These are phyloP conservation scores for Melanogaster broomeanus DNA, from an alignment of 768 basidiomycete genomes.

Conservation along the genomic window DNA sequence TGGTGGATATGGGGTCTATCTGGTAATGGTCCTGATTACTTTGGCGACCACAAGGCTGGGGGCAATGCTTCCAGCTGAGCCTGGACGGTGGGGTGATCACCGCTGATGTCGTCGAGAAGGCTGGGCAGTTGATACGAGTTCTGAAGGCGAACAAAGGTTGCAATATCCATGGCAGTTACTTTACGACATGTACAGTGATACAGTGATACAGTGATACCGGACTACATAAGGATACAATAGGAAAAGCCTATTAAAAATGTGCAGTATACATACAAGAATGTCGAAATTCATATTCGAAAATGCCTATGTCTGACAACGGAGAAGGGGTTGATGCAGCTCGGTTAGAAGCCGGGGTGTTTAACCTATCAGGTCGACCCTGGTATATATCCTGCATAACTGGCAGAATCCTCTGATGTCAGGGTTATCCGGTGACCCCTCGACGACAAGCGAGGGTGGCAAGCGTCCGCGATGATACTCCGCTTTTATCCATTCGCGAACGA, in stretches of 20 bases:
- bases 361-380: conserved; percentile 17
- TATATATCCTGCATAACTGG: conserved; percentile 7
- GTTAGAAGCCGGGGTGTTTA: background rate
- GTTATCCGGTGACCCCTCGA: background rate
- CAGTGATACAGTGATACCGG: too few relatives aligned
- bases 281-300: too few relatives aligned
- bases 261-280: too few relatives aligned
- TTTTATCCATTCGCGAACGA: conserved; percentile 23
- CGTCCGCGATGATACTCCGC: conserved; percentile 11
- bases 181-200: too few relatives aligned
- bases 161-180: background rate
- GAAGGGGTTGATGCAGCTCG: background rate
- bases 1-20: conserved; percentile 46
- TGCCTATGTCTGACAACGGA: too few relatives aligned
- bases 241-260: too few relatives aligned
- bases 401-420: background rate
- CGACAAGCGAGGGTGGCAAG: conserved; percentile 12
- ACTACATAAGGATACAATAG: too few relatives aligned
- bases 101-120: too few relatives aligned
- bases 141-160: background rate
- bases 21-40: too few relatives aligned
- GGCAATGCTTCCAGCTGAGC: too few relatives aligned
- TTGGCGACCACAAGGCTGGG: too few relatives aligned
- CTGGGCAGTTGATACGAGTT: background rate
- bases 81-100: too few relatives aligned